phyloP scores from a whole-genome alignment of 2,329 filamentous ascomycete species.

The Epichloe scottii region DNA sequence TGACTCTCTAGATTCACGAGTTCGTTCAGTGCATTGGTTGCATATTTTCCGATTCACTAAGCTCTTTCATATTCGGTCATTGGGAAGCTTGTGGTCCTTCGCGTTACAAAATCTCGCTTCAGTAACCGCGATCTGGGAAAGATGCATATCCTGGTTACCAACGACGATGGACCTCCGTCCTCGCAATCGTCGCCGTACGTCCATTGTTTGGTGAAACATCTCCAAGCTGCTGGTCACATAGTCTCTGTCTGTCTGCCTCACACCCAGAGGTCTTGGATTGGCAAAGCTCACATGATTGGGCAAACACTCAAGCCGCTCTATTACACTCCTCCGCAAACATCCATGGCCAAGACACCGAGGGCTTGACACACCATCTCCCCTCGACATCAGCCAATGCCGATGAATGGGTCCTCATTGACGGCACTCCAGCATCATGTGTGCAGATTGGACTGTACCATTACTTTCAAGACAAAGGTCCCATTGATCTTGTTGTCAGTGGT shows the following conservation, averaged over 20 bases:
- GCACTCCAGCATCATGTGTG: constrained; percentile 68
- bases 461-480: constrained; percentile 56
- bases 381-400: constrained; percentile 47
- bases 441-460: constrained; percentile 75
- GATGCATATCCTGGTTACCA: constrained; percentile 56
- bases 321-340: constrained; percentile 48
- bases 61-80: background rate
- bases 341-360: constrained; percentile 37
- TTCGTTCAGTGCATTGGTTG: background rate
- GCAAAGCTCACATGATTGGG: constrained; percentile 93
- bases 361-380: constrained; percentile 47
- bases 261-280: constrained; percentile 92
- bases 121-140: constrained; percentile 12
- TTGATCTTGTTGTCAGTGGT: constrained; percentile 67
- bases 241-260: constrained; percentile 88
- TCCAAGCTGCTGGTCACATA: constrained; percentile 65
- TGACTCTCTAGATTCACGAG: background rate
- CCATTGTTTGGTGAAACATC: constrained; percentile 57
- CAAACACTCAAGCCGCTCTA: constrained; percentile 75
- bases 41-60: background rate
- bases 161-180: constrained; percentile 73
- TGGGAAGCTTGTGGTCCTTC: background rate
- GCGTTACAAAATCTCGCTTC: background rate
- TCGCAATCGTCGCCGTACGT: constrained; percentile 70
- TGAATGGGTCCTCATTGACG: constrained; percentile 73